Evolutionary conservation across 2,329 filamentous ascomycete species (phyloP), one percentile per base, ranked within the genome.

Genomic region (Myriosclerotinia scirpicola): DNA sequence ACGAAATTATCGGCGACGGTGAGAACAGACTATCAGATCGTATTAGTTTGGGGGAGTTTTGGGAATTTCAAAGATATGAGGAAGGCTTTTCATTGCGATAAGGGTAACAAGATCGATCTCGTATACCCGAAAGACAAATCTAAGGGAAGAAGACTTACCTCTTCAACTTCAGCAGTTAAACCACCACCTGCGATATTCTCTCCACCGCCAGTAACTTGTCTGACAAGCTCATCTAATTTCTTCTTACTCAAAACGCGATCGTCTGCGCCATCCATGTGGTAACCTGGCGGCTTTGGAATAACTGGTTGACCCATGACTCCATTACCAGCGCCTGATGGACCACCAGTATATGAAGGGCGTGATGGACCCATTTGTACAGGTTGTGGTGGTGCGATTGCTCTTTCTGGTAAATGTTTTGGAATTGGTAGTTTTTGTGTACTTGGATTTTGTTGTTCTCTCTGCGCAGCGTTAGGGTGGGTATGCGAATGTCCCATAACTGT

Each of bases 211-310:
- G 92, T 96, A 67, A 98, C 93, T 79, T 98, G 94, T 61, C 93
- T 87, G 11, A 98, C 93, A 48, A 99, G 84, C 77, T 97, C 94
- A 75, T 99, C 93, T 52, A 99, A 84, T 80, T 97, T 98, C 81
- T 96, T 96, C 85, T 97, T 97, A 80, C 90, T 96, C n/a, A 99
- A 82, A 1, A 99, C 90, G 54, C 93, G 89, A 74, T 97, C 93
- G 36, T 92, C 93, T 76, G 97, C 93, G 40, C 92, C 91, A 76
- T 98, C 94, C 67, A 97, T 88, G 66, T 92, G 91, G 77, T 92
- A 96, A 0, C 88, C 87, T 0, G 93, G 92, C 54, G 92, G 87
- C 75, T 93, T 93, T 65, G 88, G 82, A 68, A 98, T 85, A 2
- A 92, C 91, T 0, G 95, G 93, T 75, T 97, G 93, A 62, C 89